Evolutionary conservation across 2,329 filamentous ascomycete species (phyloP), one percentile per base, ranked within the genome.

Genomic region (Corynespora cassiicola): DNA sequence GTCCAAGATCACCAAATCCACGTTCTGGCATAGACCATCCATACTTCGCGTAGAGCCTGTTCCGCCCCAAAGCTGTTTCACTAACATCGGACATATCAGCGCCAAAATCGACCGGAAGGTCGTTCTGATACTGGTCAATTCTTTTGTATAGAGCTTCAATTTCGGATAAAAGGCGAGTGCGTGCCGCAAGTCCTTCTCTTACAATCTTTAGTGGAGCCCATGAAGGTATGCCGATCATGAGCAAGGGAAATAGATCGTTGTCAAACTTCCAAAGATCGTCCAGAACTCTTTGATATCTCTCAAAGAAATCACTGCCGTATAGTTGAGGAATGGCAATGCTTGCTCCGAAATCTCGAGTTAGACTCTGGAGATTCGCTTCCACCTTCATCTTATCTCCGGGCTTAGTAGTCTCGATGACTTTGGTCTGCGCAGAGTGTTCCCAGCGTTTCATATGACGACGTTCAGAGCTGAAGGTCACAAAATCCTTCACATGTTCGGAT

Each of bases 261-360:
- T 83, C 77, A 37, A 82, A 63, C 6, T 59, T 69, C 69, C 76
- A 81, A 6, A 84, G 47, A 49, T 82, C 77, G 3, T 72, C 63
- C 14, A 81, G 63, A 25, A 79, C 61, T 32, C 69, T 62, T 0
- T 80, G 77, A 45, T 76, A 75, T 34, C 75, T 75, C 10, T 78
- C 73, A 17, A 80, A 39, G 36, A 84, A 75, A 12, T 77, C 69
- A 7, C 67, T 65, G 2, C 80, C 80, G 58, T 44, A 47, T 8
- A 47, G 24, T 20, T 32, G 20, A 11, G 40, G 35, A 7, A 47
- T 36, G 19, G 44, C 36, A n/a, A 47, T 25, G 20, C 18, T 16
- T 15, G 44, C 40, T 3, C 44, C 44, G 15, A 30, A 47, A 20
- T 36, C 28, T 18, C 44, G 40, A 21, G 39, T 24, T 15, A 47